phyloP scores from a whole-genome alignment of 192 early-diverging fungal species.

The Mycoemilia scoparia region DNA sequence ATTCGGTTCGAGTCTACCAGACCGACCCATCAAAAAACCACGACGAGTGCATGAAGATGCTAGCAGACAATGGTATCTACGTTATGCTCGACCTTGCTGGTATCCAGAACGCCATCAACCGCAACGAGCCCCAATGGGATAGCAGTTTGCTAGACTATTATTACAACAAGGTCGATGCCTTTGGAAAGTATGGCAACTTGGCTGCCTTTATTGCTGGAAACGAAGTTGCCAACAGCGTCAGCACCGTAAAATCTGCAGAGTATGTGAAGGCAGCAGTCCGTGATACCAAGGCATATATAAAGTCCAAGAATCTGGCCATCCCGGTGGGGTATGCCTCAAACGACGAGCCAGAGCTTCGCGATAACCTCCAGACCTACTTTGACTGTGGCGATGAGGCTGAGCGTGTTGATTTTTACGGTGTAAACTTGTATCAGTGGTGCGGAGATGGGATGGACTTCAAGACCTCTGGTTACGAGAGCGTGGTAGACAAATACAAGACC shows the following conservation, averaged over 20 bases:
- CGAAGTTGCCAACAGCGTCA: slow-evolving; percentile 46
- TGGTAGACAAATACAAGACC: slow-evolving; percentile 36
- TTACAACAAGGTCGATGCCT: slow-evolving; percentile 41
- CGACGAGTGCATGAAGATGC: slow-evolving; percentile 50
- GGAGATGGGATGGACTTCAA: slow-evolving; percentile 35
- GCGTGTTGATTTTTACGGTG: slow-evolving; percentile 51
- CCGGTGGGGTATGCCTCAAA: slow-evolving; percentile 64
- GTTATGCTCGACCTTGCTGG: slow-evolving; percentile 46
- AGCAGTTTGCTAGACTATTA: slow-evolving; percentile 34
- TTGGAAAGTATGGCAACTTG: slow-evolving; percentile 41
- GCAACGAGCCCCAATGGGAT: slow-evolving; percentile 39
- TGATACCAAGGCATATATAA: slow-evolving; percentile 44
- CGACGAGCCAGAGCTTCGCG: slow-evolving; percentile 49
- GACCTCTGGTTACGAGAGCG: slow-evolving; percentile 45
- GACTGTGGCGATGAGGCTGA: slow-evolving; percentile 37
- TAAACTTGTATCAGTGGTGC: slow-evolving; percentile 68
- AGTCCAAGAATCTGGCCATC: slow-evolving; percentile 28
- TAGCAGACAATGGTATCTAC: slow-evolving; percentile 50
- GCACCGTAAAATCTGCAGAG: slow-evolving; percentile 39
- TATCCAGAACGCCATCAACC: slow-evolving; percentile 43
- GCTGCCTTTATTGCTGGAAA: slow-evolving; percentile 58
- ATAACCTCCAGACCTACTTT: slow-evolving; percentile 47
- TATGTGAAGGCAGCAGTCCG: slow-evolving; percentile 51
- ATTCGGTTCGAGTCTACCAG: slow-evolving; percentile 57
- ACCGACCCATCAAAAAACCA: slow-evolving; percentile 39